Base-by-base conservation (phyloP, 345 rosid genomes). In the Moringa oleifera region DNA sequence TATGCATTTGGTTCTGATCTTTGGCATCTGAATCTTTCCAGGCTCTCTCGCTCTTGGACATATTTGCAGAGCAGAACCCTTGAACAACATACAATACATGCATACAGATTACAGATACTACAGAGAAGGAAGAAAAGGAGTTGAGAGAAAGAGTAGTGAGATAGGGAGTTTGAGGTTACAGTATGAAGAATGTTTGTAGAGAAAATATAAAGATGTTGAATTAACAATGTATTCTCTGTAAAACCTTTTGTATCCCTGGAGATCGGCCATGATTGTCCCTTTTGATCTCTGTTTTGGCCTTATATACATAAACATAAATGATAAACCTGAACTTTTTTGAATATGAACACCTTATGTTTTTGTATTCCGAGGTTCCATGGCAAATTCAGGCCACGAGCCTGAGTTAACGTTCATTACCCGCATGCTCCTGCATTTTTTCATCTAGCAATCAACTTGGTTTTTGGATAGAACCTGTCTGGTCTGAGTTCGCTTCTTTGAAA, bases 11-110 rank as follows among this genome's bases (percentile, higher is more conserved):
- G 33, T 9, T 61, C 15, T 45, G 46, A 13, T 60, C 11, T 12
- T 24, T 33, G 37, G 5, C 11, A 11, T 33, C 23, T 58, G 20
- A 15, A 18, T 65, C 12, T 55, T n/a, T 64, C 20, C 85, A 91
- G 98, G 98, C 89, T 0, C 80, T 94, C 10, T 86, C 97, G 49
- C 88, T 94, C 23, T 52, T 94, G 89, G 99, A 94, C 75, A 85
- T 88, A 61, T 90, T 94, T 77, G 89, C 57, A 2, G 90, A 73
- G 0, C 85, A 88, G 63, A 65, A 75, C 59, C 55, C 78, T 51
- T 82, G 79, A 85, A 57, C 66, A 49, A n/a, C 24, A n/a, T 20
- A 25, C 41, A 16, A 68, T 51, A 58, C 49, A 25, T 55, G 57
- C 63, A 25, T 20, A 67, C 36, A 54, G 20, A 69, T 21, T 51